Evolutionary conservation across 2,329 filamentous ascomycete genomes (phyloP).

Genomic region (Fusarium continuum): DNA sequence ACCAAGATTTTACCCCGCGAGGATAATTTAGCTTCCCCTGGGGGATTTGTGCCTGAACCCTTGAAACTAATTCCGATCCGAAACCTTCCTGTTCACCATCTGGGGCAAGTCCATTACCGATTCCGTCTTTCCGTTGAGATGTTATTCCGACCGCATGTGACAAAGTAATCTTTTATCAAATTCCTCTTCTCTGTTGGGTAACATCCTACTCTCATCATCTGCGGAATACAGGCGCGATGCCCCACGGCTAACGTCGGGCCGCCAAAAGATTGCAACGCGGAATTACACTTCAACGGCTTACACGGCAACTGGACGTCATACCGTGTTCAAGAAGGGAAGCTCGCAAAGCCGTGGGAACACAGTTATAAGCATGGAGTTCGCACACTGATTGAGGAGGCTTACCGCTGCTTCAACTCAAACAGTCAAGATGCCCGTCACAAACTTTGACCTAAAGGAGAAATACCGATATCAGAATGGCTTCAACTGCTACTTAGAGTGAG

Average conservation of each 20-base stretch:
- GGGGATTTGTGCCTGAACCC: neutral
- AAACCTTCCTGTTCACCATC: neutral
- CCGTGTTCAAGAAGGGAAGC: conserved; percentile 18
- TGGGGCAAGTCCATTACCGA: neutral
- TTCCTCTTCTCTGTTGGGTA: neutral
- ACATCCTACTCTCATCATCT: neutral
- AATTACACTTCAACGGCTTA: conserved; percentile 39
- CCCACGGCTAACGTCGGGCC: conserved; percentile 45
- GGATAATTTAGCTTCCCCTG: conserved; percentile 10
- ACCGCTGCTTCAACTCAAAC: neutral
- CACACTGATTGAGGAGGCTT: conserved; percentile 5
- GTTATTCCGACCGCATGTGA: conserved; percentile 15
- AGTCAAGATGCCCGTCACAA: conserved; percentile 59
- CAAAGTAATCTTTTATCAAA: neutral
- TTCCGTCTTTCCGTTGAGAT: neutral
- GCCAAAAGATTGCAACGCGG: conserved; percentile 37
- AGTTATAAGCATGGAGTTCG: conserved; percentile 38
- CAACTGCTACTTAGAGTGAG: conserved; percentile 78
- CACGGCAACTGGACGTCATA: conserved; percentile 37
- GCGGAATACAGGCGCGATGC: conserved; percentile 39
- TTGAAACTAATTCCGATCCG: neutral
- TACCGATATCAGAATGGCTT: conserved; percentile 86
- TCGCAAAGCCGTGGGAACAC: conserved; percentile 17
- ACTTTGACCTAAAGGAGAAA: conserved; percentile 60
- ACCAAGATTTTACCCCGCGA: conserved; percentile 18